Base-by-base conservation (phyloP, 345 rosid species). In the Populus pruinosa region DNA sequence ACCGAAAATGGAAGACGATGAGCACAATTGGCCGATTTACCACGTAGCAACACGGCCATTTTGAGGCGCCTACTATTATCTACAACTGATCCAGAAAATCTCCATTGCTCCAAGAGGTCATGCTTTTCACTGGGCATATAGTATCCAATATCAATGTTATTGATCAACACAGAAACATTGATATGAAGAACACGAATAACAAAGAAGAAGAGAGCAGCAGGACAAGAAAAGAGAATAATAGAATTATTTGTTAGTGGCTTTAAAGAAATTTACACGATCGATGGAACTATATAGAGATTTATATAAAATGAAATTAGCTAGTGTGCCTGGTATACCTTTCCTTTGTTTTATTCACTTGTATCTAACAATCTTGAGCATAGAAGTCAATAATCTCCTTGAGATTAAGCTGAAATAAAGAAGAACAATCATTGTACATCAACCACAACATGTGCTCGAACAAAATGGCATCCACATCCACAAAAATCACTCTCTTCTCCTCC, bases 361-460 rank as follows among this genome's bases (percentile, higher is more conserved):
- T 31, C 78, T 84, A 86, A 44, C 12, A 69, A 82, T 94, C 96
- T 78, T 87, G 94, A 74, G 90, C 85, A 80, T 92, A 94, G 78
- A 94, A 94, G 56, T 94, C 92, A 68, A 90, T 88, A 55, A 94
- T 88, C 88, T 94, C 96, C 74, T 85, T 70, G 38, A 94, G 83
- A 83, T 94, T 89, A 64, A 94, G 91, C 87, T 88, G 78, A 71
- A 86, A 90, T 77, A 92, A 79, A 77, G 94, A 88, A 67, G 94
- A 87, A 44, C 71, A 84, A 79, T 92, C 97, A 71, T 91, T 92
- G 12, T 85, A 76, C 91, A 91, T 79, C 79, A 94, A 85, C 97
- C 96, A 94, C 71, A 92, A 16, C 94, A 94, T 91, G 76, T 94
- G 98, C 85, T 94, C 98, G 67, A 92, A 94, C 89, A 94, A 81